Evolutionary conservation across 148 eudicot genomes (phyloP).

Genomic region (Fagopyrum homotropicum): DNA sequence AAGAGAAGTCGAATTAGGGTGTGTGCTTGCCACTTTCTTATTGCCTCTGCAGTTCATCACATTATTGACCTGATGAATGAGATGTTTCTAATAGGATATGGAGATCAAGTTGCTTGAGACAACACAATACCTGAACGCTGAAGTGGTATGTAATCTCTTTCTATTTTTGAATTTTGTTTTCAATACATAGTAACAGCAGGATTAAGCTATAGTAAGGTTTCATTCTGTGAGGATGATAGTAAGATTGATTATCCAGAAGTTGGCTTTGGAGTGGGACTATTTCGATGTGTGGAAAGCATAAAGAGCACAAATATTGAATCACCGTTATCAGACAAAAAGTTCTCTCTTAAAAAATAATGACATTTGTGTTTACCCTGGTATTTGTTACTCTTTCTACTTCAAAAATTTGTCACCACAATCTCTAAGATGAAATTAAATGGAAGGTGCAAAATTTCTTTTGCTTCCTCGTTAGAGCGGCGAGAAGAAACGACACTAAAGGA

Average conservation of each 20-base stretch:
- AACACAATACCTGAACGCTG: constrained; percentile 49
- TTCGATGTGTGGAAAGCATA: not conserved
- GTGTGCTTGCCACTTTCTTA: constrained; percentile 16
- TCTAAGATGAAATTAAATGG: not conserved
- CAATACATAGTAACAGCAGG: not conserved
- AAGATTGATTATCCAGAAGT: not conserved
- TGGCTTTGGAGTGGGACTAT: not conserved
- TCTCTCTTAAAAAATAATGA: not conserved
- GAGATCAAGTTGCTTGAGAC: constrained; percentile 88
- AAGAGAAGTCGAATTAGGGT: constrained; percentile 82
- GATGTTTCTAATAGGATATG: constrained; percentile 54
- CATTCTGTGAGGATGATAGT: not conserved
- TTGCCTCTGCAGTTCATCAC: not conserved
- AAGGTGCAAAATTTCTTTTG: not conserved
- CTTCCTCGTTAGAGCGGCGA: not conserved
- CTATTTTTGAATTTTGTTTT: not conserved
- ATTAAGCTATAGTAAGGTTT: not conserved
- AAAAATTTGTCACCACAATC: not conserved
- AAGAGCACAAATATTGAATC: not conserved
- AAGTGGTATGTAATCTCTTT: constrained; percentile 48
- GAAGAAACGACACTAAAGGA: not conserved
- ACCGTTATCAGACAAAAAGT: not conserved
- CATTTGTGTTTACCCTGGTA: not conserved
- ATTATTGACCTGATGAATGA: not conserved
- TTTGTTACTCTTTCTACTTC: not conserved